These are phyloP conservation scores for Botrytis byssoidea DNA, from an alignment of 2,329 filamentous ascomycete genomes.

Conservation along the genomic window DNA sequence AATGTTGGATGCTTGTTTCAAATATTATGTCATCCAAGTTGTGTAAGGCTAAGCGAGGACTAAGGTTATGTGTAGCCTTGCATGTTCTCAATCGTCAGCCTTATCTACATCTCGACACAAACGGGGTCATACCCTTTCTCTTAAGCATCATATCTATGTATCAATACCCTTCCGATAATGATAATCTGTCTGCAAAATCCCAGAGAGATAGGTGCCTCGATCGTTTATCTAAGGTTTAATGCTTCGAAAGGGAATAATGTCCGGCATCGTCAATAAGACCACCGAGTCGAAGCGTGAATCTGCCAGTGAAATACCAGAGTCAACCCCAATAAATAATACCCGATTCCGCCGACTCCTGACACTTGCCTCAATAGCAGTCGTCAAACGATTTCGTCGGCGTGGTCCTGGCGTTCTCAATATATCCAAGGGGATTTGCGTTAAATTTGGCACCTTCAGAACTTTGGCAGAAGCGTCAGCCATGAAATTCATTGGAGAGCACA, in stretches of 20 bases:
- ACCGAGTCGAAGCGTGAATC: background rate
- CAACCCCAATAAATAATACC: background rate
- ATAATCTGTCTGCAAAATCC: background rate
- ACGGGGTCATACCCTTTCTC: too few species aligned
- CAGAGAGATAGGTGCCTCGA: background rate
- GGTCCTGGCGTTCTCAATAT: background rate
- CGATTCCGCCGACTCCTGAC: background rate
- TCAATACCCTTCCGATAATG: background rate
- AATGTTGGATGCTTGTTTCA: background rate
- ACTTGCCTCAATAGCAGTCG: background rate
- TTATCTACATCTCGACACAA: background rate
- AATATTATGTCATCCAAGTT: background rate
- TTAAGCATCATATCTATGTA: background rate
- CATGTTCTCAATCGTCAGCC: background rate
- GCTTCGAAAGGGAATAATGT: background rate
- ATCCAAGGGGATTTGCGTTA: constrained; percentile 37
- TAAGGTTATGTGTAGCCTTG: background rate
- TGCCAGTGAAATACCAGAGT: background rate
- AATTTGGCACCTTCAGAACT: constrained; percentile 36
- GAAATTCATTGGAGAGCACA: constrained; percentile 40
- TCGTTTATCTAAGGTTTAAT: fast-evolving
- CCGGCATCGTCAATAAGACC: too few species aligned
- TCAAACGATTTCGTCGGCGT: background rate
- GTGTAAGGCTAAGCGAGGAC: background rate
- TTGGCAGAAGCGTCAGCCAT: constrained; percentile 40